Percentiles rank a stretch among this genome's conserved stretches.
These are phyloP conservation scores for Lagenaria siceraria DNA, from an alignment of 306 rosid genomes.

Conservation along the genomic window DNA sequence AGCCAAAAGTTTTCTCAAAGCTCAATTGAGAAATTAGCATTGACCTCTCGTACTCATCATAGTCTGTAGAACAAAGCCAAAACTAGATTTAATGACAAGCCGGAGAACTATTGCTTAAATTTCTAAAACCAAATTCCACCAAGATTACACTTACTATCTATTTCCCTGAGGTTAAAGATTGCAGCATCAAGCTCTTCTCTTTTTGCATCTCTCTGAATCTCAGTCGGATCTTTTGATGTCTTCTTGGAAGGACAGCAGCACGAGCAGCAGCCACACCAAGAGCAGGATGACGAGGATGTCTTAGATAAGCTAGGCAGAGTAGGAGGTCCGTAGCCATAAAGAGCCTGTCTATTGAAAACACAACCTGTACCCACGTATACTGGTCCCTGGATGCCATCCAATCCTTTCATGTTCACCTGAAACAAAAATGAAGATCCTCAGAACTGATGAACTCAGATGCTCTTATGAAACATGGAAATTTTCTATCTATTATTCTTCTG, in stretches of 20 bases:
- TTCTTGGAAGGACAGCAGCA: conserved; percentile 89
- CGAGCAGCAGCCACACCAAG: conserved; percentile 49
- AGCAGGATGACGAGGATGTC: conserved; percentile 54
- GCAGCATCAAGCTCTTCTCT: conserved; percentile 95
- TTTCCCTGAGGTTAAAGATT: conserved; percentile 82
- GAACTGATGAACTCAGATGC: neutral
- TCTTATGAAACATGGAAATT: neutral
- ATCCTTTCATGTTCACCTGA: conserved; percentile 99
- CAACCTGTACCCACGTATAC: conserved; percentile 96
- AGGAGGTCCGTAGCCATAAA: conserved; percentile 91
- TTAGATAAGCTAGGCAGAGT: conserved; percentile 64
- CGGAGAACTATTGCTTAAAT: neutral
- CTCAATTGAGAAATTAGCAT: conserved; percentile 94
- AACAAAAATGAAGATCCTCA: conserved; percentile 13
- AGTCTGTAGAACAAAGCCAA: conserved; percentile 36
- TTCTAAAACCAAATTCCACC: conserved; percentile 3
- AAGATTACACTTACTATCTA: conserved; percentile 52
- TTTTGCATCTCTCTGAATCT: conserved; percentile 69
- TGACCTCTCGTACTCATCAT: conserved; percentile 91
- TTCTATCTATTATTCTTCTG: neutral
- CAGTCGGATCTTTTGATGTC: conserved; percentile 54
- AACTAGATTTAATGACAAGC: neutral
- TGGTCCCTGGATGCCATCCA: conserved; percentile 98
- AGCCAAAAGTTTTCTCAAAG: conserved; percentile 94
- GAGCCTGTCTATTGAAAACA: conserved; percentile 91